phyloP scores from a whole-genome alignment of 345 rosid species.

The Odontarrhena argentea region DNA sequence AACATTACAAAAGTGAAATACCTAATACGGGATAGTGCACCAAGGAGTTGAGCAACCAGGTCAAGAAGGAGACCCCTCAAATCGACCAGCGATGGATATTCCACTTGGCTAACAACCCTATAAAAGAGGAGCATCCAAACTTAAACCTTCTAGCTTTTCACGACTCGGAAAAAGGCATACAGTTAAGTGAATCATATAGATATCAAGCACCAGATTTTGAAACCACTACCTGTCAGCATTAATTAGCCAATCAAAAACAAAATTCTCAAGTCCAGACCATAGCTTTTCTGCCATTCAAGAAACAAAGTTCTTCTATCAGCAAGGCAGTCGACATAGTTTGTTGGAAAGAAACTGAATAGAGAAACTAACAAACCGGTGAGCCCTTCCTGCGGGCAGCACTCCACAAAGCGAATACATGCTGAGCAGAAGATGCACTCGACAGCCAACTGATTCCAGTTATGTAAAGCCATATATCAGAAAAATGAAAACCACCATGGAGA shows the following conservation, averaged over 20 bases:
- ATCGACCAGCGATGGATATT: slow-evolving; percentile 97
- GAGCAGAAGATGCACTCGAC: slow-evolving; percentile 99
- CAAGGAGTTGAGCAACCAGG: slow-evolving; percentile 94
- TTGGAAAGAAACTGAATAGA: slow-evolving; percentile 27
- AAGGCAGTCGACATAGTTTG: slow-evolving; percentile 23
- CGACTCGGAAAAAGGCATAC: slow-evolving; percentile 25
- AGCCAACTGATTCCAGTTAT: slow-evolving; percentile 68
- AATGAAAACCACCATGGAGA: slow-evolving; percentile 17
- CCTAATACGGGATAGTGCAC: slow-evolving; percentile 99
- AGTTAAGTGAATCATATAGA: slow-evolving; percentile 17
- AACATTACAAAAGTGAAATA: slow-evolving; percentile 36
- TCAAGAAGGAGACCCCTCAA: slow-evolving; percentile 95
- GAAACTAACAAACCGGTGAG: slow-evolving; percentile 74
- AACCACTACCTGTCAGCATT: slow-evolving; percentile 88
- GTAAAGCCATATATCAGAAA: slow-evolving; percentile 35
- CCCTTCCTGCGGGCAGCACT: slow-evolving; percentile 98
- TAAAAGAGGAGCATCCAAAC: slow-evolving; percentile 37
- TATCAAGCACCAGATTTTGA: slow-evolving; percentile 31
- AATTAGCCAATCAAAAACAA: slow-evolving; percentile 97
- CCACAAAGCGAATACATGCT: slow-evolving; percentile 96
- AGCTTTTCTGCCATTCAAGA: slow-evolving; percentile 77
- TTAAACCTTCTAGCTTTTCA: slow-evolving; percentile 18
- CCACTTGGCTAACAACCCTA: slow-evolving; percentile 98
- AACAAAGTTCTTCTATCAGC: slow-evolving; percentile 31
- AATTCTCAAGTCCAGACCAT: slow-evolving; percentile 98